Base-by-base conservation (phyloP, 331 rosid genomes). In the Malus hybrid region DNA sequence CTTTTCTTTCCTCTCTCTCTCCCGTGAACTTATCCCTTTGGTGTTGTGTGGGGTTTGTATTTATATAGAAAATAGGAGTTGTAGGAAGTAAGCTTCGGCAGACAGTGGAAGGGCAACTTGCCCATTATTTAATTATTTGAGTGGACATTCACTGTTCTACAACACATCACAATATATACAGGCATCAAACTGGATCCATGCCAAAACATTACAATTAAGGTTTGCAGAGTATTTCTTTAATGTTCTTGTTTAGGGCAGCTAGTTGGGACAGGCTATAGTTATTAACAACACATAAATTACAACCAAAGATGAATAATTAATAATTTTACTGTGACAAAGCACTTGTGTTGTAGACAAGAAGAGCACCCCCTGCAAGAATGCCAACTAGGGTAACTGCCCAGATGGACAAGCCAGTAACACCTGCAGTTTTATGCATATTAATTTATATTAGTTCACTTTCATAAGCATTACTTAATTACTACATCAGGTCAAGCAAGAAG, bases 321-420 rank as follows among this genome's bases (percentile, higher is more conserved):
- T 62, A 27, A 63, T 71, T 84, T 80, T 90, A 93, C 90, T 92
- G 93, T 44, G 67, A 78, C 89, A 95, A 81, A 67, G 97, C 99
- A 82, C 99, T 90, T 42, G 99, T 95, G 96, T 83, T 95, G 97
- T 87, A 95, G 72, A 95, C 99, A 79, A 95, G 99, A 65, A 95
- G 99, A 12, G 86, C 97, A 69, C 99, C 97, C 0, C 97, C 99
- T 61, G 90, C 97, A 10, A 95, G 96, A 78, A 95, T 83, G 28
- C 96, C 99, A 64, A 78, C 63, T 33, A 95, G 87, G 60, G 99
- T 95, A 7, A 80, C 97, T 13, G 99, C 99, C 99, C 99, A 95
- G 60, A 92, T 95, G 74, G 97, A 92, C 91, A 94, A 86, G 0
- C 99, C 99, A 67, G 97, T 90, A 4, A 79, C 20, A 44, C 99